A percentile compares a stretch with the other conserved stretches of the same genome.
These are phyloP conservation scores for Ogataea degrootiae DNA, from an alignment of 805 yeast species.

Conservation along the genomic window DNA sequence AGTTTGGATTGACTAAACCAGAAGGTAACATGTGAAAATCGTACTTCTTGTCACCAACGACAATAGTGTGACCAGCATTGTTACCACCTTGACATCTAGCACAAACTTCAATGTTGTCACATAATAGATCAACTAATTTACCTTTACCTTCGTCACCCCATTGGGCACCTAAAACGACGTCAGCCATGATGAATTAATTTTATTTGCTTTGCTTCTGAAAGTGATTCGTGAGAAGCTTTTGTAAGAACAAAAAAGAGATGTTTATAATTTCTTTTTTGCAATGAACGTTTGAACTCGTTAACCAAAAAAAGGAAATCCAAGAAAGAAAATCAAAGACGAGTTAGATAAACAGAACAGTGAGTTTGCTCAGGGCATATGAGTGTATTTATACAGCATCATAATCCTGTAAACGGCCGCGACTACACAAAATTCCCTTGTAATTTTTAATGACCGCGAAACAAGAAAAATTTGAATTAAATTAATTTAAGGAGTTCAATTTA, in stretches of 20 bases:
- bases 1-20: constrained; percentile 92
- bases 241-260: neutral
- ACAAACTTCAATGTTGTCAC: constrained; percentile 93
- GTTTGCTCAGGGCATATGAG: too few species aligned
- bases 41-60: constrained; percentile 80
- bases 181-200: constrained; percentile 47
- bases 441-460: too few species aligned
- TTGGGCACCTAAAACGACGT: constrained; percentile 95
- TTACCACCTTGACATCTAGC: constrained; percentile 99
- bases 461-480: too few species aligned
- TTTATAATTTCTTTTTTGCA: neutral
- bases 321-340: neutral
- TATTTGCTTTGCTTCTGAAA: neutral
- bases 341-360: neutral
- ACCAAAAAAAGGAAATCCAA: constrained; percentile 9
- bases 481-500: too few species aligned
- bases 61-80: constrained; percentile 99
- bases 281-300: constrained; percentile 17
- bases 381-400: too few species aligned
- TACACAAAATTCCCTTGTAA: too few species aligned
- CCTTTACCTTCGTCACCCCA: constrained; percentile 99
- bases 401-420: too few species aligned
- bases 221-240: neutral
- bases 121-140: constrained; percentile 88
- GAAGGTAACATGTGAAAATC: constrained; percentile 99